Conservation (phyloP, 2,329 filamentous ascomycete genomes). For the Colletotrichum tropicicola region DNA sequence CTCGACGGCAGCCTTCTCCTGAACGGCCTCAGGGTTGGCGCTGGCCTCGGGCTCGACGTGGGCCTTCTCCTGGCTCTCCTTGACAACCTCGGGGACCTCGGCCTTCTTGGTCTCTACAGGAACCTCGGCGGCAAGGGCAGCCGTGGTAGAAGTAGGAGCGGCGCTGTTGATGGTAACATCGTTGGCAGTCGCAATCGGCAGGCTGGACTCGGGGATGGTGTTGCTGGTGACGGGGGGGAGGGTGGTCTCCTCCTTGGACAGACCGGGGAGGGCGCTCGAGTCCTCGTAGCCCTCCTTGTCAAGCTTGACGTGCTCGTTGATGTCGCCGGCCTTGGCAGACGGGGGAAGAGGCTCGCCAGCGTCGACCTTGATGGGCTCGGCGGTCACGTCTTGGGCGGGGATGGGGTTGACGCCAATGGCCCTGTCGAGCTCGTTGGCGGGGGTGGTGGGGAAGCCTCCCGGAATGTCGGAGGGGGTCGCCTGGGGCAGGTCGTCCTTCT, state of each 20-base stretch:
- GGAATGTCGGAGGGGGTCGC: slow-evolving; percentile 48
- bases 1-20: slow-evolving; percentile 77
- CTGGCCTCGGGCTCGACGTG: slow-evolving; percentile 73
- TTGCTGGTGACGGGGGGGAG: slow-evolving; percentile 66
- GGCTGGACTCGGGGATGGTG: slow-evolving; percentile 84
- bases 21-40: slow-evolving; percentile 70
- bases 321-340: slow-evolving; percentile 71
- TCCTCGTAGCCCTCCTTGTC: slow-evolving; percentile 91
- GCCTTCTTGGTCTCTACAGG: slow-evolving; percentile 66
- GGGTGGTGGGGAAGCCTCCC: slow-evolving; percentile 72
- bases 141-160: slow-evolving; percentile 69
- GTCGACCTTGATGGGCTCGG: slow-evolving; percentile 83
- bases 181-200: slow-evolving; percentile 65
- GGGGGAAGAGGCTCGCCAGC: slow-evolving; percentile 86
- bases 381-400: slow-evolving; percentile 67
- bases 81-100: slow-evolving; percentile 70
- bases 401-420: slow-evolving; percentile 68
- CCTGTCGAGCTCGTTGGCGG: slow-evolving; percentile 60
- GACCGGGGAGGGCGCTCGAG: slow-evolving; percentile 69
- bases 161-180: slow-evolving; percentile 62
- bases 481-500: slow-evolving; percentile 20
- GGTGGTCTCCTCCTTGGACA: slow-evolving; percentile 44
- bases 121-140: slow-evolving; percentile 72
- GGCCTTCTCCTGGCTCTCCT: slow-evolving; percentile 76
- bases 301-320: slow-evolving; percentile 76